Evolutionary conservation across 2,329 filamentous ascomycete species (phyloP).

Genomic region (Pseudocercospora eumusae): DNA sequence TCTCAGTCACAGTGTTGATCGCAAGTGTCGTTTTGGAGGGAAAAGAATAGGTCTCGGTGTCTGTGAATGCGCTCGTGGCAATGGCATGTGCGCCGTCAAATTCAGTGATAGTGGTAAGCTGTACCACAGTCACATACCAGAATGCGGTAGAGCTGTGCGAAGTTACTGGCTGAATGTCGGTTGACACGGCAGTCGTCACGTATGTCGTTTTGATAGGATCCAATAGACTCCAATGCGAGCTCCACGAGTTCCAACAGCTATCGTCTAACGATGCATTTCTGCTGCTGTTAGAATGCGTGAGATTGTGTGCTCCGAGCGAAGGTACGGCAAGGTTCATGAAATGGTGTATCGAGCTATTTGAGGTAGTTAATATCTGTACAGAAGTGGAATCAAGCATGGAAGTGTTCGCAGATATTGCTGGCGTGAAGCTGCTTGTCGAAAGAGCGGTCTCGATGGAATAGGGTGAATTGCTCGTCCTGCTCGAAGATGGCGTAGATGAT

Average conservation of each 20-base stretch:
- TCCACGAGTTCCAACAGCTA: slow-evolving; percentile 11
- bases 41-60: slow-evolving; percentile 1
- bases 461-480: background rate
- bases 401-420: background rate
- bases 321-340: slow-evolving; percentile 2
- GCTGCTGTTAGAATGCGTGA: background rate
- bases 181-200: background rate
- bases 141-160: background rate
- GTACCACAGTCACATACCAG: slow-evolving; percentile 3
- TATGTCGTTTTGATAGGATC: slow-evolving; percentile 3
- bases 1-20: background rate
- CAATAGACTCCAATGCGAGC: slow-evolving; percentile 4
- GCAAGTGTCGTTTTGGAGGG: background rate
- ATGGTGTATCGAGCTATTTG: slow-evolving; percentile 4
- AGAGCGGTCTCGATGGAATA: background rate
- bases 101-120: background rate
- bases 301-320: background rate
- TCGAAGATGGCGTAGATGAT: background rate
- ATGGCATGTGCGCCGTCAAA: slow-evolving; percentile 7
- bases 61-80: slow-evolving; percentile 5
- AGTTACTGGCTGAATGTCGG: background rate
- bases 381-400: background rate
- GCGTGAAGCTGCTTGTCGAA: background rate
- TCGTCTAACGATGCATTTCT: slow-evolving; percentile 6
- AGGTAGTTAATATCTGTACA: background rate